Conservation (phyloP, 495 filamentous ascomycete genomes). For the Penicillium silybi region DNA sequence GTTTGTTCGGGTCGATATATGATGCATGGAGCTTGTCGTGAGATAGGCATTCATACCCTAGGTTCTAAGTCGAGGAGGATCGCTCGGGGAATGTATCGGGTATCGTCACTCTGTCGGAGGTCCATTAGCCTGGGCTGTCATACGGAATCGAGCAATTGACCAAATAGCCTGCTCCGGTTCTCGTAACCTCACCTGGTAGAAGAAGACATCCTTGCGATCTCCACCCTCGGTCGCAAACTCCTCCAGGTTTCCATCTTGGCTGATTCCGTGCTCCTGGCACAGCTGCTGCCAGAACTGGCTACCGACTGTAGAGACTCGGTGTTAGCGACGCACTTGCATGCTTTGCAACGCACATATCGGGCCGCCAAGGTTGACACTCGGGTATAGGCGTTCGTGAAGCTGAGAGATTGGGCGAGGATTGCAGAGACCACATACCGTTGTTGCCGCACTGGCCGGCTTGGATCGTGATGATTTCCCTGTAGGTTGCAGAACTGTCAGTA, state of each 20-base stretch:
- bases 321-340: constrained; percentile 7
- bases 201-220: constrained; percentile 98
- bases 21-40: neutral
- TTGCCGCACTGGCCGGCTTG: constrained; percentile 99
- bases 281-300: constrained; percentile 97
- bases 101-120: constrained; percentile 72
- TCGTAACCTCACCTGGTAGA: constrained; percentile 67
- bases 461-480: constrained; percentile 97
- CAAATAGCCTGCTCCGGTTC: neutral
- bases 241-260: constrained; percentile 91
- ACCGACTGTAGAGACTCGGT: constrained; percentile 56
- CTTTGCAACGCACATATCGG: too few species aligned
- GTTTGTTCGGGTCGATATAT: neutral
- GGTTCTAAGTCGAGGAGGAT: constrained; percentile 96
- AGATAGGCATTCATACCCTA: constrained; percentile 51
- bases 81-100: constrained; percentile 93
- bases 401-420: constrained; percentile 8
- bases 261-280: constrained; percentile 96
- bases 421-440: constrained; percentile 64
- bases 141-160: neutral
- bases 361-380: neutral
- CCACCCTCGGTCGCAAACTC: constrained; percentile 95
- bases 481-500: constrained; percentile 3
- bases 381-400: neutral
- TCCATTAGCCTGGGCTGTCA: constrained; percentile 3